Percentiles rank a stretch among this genome's conserved stretches.
Evolutionary conservation across 306 rosid genomes (phyloP).

Genomic region (Cajanus cajan): DNA sequence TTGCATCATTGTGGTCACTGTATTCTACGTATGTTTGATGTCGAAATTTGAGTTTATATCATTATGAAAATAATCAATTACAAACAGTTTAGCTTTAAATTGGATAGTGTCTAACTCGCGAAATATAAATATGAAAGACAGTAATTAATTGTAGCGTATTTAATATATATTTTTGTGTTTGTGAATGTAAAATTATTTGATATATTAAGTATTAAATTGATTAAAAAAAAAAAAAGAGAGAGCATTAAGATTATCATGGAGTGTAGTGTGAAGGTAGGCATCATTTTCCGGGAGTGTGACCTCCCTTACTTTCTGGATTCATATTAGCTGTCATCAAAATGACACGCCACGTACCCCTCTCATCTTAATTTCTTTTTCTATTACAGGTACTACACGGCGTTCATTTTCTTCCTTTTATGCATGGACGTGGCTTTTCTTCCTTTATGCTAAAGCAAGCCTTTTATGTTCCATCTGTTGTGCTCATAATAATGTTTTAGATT

Average conservation of each 20-base stretch:
- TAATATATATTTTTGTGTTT: no score
- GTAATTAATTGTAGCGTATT: no score
- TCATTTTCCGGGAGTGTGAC: slow-evolving; percentile 54
- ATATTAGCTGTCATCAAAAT: slow-evolving; percentile 57
- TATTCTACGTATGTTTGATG: background rate
- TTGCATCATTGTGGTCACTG: background rate
- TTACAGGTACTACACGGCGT: slow-evolving; percentile 38
- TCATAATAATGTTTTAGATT: background rate
- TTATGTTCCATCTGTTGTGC: background rate
- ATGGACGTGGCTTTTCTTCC: slow-evolving; percentile 17
- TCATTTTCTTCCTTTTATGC: slow-evolving; percentile 28
- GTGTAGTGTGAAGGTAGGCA: slow-evolving; percentile 30
- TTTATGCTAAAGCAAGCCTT: background rate
- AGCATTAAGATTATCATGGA: background rate
- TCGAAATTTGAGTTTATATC: background rate
- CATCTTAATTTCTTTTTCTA: background rate
- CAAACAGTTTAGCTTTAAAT: background rate
- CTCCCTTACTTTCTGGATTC: slow-evolving; percentile 41
- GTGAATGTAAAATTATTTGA: background rate
- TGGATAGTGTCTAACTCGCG: no score
- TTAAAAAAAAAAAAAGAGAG: no score
- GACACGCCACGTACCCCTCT: slow-evolving; percentile 53
- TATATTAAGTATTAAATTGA: background rate
- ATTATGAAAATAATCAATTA: background rate
- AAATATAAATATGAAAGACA: no score